Evolutionary conservation across 805 yeast genomes (phyloP), one percentile per base, ranked within the genome.

Genomic region (Wickerhamomyces ciferrii): DNA sequence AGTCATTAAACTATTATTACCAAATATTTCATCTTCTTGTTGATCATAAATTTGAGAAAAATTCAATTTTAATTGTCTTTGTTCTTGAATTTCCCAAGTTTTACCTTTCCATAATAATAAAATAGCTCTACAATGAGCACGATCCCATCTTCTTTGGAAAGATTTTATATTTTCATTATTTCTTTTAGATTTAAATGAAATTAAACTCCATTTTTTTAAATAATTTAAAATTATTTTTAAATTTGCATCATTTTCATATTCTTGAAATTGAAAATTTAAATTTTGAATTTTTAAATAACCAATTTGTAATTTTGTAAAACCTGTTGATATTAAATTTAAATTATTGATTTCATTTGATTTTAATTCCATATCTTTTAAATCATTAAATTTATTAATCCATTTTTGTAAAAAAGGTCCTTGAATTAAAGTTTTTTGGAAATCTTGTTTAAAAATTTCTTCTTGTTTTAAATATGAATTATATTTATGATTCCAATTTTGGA

Each of bases 51-150:
- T 35, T 11, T 32, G 29, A 20, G 31, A 45, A 36, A 32, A 45
- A 4, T 4, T 41, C 23, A 25, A 20, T 31, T 25, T 36, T 29
- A 43, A 35, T 27, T 5, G 42, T 46, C 18, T 21, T 41, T 20
- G 7, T 14, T 20, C 37, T 20, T 23, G 31, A 31, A 32, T 18
- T 24, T 52, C 43, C 46, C 43, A 19, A 43, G 54, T 38, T 40
- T 51, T 60, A 4, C 54, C 59, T 39, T 55, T 63, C 75, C 75
- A 70, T 18, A 70, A 45, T 6, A 54, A 36, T 19, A 70, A 39
- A 5, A 69, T 44, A 0, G 70, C 73, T 43, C 74, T 52, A 23
- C 67, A 47, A 23, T 56, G 63, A 1, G 74, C 74, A 41, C 74
- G 59, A 45, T 63, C 57, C 74, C 74, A 70, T 43, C 75, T 55